Base-by-base conservation (phyloP, 164 flowering plant genomes). In the Vitis amurensis region DNA sequence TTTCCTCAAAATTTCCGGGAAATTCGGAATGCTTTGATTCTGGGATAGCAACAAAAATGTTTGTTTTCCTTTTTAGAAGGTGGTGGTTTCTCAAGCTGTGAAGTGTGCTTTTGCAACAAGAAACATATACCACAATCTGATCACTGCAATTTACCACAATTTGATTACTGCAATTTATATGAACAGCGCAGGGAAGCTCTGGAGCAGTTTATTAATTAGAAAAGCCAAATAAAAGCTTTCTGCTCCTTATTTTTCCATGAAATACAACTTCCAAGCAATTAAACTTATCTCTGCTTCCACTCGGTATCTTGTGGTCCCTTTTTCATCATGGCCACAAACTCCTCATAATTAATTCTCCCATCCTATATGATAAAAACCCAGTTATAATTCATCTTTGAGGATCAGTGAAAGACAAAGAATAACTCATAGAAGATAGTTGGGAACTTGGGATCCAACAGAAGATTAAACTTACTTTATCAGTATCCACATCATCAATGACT, bases 241-340 rank as follows among this genome's bases (percentile, higher is more conserved):
- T 7, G 13, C 65, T n/a, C 50, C 17, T 62, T 13, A 15, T 9
- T n/a, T 13, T 61, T 0, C 23, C 13, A 55, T 37, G n/a, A 15
- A 6, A 37, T 61, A 60, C 6, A 61, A 37, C 44, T 37, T 37
- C 2, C 7, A 37, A 37, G 44, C 44, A 37, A 3, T 37, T 37
- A 37, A 37, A 37, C 17, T 47, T 50, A 70, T 73, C 47, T 73
- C 50, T 69, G 66, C 52, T 72, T 73, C 48, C 56, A 78, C 19
- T 66, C 74, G 50, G 75, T 1, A 30, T 85, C 87, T 3, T 52
- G 73, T 19, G 87, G 83, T 59, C 95, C 91, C 58, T 77, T 84
- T 71, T 68, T 92, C 99, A 94, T 92, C 98, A 94, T 92, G 14
- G 84, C 85, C 2, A 72, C 90, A 74, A 92, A 92, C 76, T 92